A percentile compares a stretch with the other conserved stretches of the same genome.
Conservation (phyloP, 2,329 filamentous ascomycete genomes). For the Penicillium aurantiogriseum region DNA sequence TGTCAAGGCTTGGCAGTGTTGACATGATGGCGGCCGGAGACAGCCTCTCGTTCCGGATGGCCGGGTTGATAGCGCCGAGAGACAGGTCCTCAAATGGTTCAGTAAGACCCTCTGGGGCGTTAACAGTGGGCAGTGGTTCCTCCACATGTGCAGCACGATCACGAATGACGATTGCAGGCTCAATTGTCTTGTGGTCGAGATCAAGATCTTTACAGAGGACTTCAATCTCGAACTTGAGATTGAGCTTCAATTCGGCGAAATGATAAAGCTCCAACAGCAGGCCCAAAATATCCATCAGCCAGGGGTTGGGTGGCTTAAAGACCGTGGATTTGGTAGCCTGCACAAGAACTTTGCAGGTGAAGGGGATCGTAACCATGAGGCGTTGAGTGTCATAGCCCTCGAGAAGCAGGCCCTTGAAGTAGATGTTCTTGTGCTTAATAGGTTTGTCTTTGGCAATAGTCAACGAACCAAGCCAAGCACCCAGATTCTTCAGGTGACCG, state of each 20-base stretch:
- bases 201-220: constrained; percentile 90
- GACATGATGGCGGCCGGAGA: constrained; percentile 75
- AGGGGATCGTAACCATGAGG: constrained; percentile 88
- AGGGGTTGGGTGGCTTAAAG: constrained; percentile 93
- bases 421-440: constrained; percentile 94
- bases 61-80: constrained; percentile 69
- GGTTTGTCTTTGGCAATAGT: constrained; percentile 92
- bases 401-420: constrained; percentile 91
- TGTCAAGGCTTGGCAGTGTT: constrained; percentile 78
- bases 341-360: constrained; percentile 91
- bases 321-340: constrained; percentile 82
- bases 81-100: constrained; percentile 80
- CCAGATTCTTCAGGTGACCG: constrained; percentile 87
- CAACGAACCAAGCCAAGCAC: constrained; percentile 86
- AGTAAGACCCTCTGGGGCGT: constrained; percentile 68
- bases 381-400: constrained; percentile 93
- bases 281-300: constrained; percentile 94
- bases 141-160: constrained; percentile 68
- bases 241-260: constrained; percentile 87
- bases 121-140: constrained; percentile 53
- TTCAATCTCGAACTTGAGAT: constrained; percentile 98
- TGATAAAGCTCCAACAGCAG: constrained; percentile 92
- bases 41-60: constrained; percentile 68
- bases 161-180: constrained; percentile 81
- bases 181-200: constrained; percentile 88